Conservation (phyloP, 805 yeast genomes). For the Candida cerambycidarum region DNA sequence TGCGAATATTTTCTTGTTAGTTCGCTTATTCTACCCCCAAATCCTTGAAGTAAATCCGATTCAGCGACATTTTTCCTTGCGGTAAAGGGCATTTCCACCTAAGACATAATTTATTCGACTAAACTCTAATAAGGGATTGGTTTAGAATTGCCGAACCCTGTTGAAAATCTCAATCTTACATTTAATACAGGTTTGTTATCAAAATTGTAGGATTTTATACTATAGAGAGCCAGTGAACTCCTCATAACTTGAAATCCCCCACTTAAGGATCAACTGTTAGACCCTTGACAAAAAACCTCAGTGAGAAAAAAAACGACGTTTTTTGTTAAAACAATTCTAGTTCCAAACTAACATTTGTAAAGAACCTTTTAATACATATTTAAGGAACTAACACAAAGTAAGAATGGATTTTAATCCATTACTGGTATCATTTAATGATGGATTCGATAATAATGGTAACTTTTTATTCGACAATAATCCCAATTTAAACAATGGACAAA, state of each 20-base stretch:
- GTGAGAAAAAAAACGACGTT: neutral
- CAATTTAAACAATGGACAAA: neutral
- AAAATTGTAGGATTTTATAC: no score
- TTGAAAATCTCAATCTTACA: no score
- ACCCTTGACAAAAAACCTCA: conserved; percentile 1
- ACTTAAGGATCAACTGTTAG: no score
- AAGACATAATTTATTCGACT: neutral
- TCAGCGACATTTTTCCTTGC: conserved; percentile 1
- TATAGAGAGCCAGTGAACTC: no score
- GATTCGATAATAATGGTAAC: neutral
- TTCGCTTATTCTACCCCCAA: conserved; percentile 1
- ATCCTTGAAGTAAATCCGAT: conserved; percentile 1
- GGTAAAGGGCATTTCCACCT: neutral
- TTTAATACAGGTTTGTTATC: no score
- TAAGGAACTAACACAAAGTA: no score
- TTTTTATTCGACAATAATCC: conserved; percentile 2
- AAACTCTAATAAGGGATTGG: no score
- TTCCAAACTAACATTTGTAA: no score
- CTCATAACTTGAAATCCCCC: no score
- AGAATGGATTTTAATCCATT: conserved; percentile 6
- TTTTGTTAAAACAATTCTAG: neutral
- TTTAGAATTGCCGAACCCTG: no score
- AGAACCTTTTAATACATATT: no score
- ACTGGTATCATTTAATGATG: conserved; percentile 2
- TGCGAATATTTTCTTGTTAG: no score